These are phyloP conservation scores for Dicorynia guianensis DNA, from an alignment of 306 rosid species.

Conservation along the genomic window DNA sequence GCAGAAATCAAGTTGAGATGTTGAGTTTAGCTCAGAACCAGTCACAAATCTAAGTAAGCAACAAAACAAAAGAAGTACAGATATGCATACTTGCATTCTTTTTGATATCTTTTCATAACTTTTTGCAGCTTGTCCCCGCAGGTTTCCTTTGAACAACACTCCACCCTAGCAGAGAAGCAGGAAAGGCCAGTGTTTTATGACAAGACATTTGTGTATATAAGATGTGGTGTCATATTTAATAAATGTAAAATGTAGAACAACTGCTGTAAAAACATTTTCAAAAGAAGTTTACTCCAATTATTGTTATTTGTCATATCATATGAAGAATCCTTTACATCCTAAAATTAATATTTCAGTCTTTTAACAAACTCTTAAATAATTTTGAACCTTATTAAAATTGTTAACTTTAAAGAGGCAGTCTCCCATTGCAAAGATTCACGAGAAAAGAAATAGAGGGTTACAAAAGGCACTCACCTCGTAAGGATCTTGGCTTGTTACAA, in stretches of 20 bases:
- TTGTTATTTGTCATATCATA: not conserved
- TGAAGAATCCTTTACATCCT: not conserved
- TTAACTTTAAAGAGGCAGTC: not conserved
- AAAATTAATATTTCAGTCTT: not conserved
- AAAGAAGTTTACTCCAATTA: not conserved
- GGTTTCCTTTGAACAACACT: conserved; percentile 93
- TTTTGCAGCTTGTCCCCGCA: conserved; percentile 85
- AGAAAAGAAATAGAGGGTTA: conserved; percentile 17
- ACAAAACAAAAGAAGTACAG: conserved; percentile 8
- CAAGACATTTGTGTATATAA: conserved; percentile 30
- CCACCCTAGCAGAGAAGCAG: conserved; percentile 72
- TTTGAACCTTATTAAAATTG: not conserved
- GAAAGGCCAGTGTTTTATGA: conserved; percentile 28
- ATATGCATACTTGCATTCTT: conserved; percentile 72
- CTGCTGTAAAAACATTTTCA: not conserved
- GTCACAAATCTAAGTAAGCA: conserved; percentile 16
- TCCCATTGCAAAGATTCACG: not conserved
- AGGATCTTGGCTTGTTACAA: conserved; percentile 90
- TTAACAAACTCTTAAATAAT: not conserved
- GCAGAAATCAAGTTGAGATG: conserved; percentile 17
- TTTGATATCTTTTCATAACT: conserved; percentile 87
- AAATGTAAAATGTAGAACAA: not conserved
- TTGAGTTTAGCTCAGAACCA: conserved; percentile 39
- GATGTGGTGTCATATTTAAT: not conserved
- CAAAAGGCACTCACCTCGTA: conserved; percentile 73